Evolutionary conservation across 345 rosid genomes (phyloP), one percentile per base, ranked within the genome.

Genomic region (Citrus maxima): DNA sequence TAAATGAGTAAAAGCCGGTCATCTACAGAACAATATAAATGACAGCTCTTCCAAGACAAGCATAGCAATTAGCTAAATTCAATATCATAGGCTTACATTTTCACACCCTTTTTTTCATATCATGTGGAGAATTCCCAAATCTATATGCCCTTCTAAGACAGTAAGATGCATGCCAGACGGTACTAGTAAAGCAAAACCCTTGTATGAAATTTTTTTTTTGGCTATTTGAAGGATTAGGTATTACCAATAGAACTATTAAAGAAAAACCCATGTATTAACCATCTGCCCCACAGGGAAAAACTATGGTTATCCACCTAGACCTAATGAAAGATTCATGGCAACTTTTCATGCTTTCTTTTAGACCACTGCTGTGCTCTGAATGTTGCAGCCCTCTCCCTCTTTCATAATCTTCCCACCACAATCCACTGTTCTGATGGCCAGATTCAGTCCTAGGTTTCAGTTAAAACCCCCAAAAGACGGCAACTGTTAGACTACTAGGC

Each of bases 51-150:
- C 51, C 51, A 12, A 59, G 66, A 73, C 54, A 64, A 60, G 78
- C 21, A 24, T 10, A 68, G 60, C 63, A 62, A 76, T 78, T 67
- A 87, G 81, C 54, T 27, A 68, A 27, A 46, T n/a, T 74, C 25
- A 14, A 68, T 69, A 21, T n/a, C 37, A 37, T 21, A n/a, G 51
- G 16, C 37, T 51, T 51, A 59, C 42, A 72, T 24, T 27, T 62
- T 24, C 64, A 10, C 6, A 18, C 58, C 58, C 58, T 18, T 18
- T 54, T 54, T 10, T 34, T 38, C 65, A 72, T 38, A 24, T 60
- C 35, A 74, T 60, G 55, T 60, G 37, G 25, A 28, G 34, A 22
- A 30, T 72, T 72, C 10, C 38, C 14, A 32, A 72, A 72, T 37
- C 9, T 22, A 18, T 56, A 34, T 16, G 28, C 54, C 38, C 5